Evolutionary conservation across 495 filamentous ascomycete species (phyloP), one percentile per base, ranked within the genome.

Genomic region (Tuber melanosporum): DNA sequence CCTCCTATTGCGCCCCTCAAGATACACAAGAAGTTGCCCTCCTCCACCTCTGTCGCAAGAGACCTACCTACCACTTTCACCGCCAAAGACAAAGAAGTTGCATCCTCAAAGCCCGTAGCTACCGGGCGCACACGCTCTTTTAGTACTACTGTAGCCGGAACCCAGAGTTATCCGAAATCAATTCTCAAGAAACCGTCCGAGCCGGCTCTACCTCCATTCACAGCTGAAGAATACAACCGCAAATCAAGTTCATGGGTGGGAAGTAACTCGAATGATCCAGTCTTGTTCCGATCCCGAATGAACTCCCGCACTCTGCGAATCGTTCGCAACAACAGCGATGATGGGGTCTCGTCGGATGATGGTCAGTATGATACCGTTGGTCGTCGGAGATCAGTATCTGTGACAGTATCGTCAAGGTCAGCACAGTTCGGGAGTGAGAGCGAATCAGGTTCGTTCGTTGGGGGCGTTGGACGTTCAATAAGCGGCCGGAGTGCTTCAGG

Each of bases 1-100:
- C 82, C 82, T 52, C 81, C 82, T 36, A 76, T 83, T 73, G 76
- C 81, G 36, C 82, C 82, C 46, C 75, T 83, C 72, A 77, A 82
- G n/a, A 83, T 83, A 73, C 72, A 83, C 70, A 83, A 83, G 70
- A 73, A 26, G 19, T 73, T 79, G 22, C 70, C 78, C 26, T 20
- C 73, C 52, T 76, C 76, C 42, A 76, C 79, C 71, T 72, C 57
- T 72, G 71, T 80, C 70, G 46, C 77, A 9, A 73, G 62, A 69
- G 78, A 80, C 71, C 73, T 46, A 76, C 46, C 47, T 45, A 52
- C 49, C 41, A 32, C 62, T 10, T 20, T 45, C 39, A 52, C 32
- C 39, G 15, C 57, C 26, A 66, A 32, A 32, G 57, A 20, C 26
- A 73, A 44, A 47, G 71, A 76, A 73, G 62, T 71, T 36, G 41